Evolutionary conservation across 208 protist species (phyloP), one percentile per base, ranked within the genome.

Genomic region (Leishmania tropica): DNA sequence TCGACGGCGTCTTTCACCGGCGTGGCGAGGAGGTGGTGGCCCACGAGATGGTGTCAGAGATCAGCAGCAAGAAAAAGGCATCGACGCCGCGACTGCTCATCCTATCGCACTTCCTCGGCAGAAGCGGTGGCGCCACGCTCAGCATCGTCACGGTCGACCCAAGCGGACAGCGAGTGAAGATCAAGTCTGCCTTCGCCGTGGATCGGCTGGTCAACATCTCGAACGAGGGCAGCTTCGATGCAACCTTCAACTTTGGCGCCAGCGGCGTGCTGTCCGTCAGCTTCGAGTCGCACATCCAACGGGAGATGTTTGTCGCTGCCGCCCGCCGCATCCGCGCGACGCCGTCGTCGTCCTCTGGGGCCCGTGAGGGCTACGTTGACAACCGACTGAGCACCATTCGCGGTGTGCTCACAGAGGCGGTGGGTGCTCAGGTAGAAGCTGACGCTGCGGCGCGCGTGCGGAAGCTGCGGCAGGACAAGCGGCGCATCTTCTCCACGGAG

Each of bases 271-370:
- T 98, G 3, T 93, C 89, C 6, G 92, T 96, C 40, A 90, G 87
- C 73, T 98, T 98, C 78, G 92, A 93, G 83, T 96, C 95, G 7
- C 88, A 95, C 85, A 96, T 98, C 81, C 95, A 98, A 79, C 88
- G 95, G 1, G 92, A 96, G 84, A 98, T 98, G 92, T 96, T 98
- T 58, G 80, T 96, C 6, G 91, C 92, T 1, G 89, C 93, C 3
- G 85, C 95, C 35, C 86, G 86, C 1, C 88, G 88, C 4, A 81
- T 91, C 72, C 91, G 92, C 76, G 87, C 78, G 24, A 75, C 79
- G 72, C 76, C 80, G 76, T 77, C 60, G 10, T 70, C 80, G 0
- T 45, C 68, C 11, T 35, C 73, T 21, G 78, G 74, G 10, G n/a
- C 51, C 24, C 37, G 67, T 37, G 83, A 68, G 24, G 68, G 78